phyloP scores from a whole-genome alignment of 257 asterid species.

The Solanum sejunctum region DNA sequence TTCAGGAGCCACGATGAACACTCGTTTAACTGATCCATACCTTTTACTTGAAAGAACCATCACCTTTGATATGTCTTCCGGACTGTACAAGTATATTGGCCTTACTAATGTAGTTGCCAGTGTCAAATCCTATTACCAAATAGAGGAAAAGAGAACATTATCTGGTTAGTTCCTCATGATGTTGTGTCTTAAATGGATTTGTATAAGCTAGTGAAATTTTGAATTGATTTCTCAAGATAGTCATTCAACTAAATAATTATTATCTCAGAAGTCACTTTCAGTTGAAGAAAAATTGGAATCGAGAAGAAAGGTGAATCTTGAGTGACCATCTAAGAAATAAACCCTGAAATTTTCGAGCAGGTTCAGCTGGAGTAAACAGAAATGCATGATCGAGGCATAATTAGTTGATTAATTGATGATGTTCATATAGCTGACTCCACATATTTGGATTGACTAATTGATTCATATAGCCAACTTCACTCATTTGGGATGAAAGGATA shows the following conservation, averaged over 20 bases:
- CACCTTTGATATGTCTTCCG: slow-evolving; percentile 4
- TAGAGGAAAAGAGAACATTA: background rate
- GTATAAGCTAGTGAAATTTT: background rate
- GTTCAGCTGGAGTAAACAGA: background rate
- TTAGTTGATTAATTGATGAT: background rate
- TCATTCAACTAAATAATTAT: no score
- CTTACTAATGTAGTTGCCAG: slow-evolving; percentile 18
- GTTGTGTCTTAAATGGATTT: background rate
- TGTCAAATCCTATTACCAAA: slow-evolving; percentile 14
- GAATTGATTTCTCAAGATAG: no score
- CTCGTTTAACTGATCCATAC: slow-evolving; percentile 17
- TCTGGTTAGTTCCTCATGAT: background rate
- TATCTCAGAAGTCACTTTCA: no score
- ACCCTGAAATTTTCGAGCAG: background rate
- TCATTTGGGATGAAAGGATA: background rate
- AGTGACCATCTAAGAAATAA: no score
- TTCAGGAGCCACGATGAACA: slow-evolving; percentile 8
- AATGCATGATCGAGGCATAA: background rate
- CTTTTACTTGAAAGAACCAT: background rate
- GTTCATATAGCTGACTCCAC: background rate
- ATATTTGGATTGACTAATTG: background rate
- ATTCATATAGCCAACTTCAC: background rate
- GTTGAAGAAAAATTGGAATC: no score
- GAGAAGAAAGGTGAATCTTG: no score
- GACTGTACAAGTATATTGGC: background rate